These are phyloP conservation scores for Aspergillus novoparasiticus DNA, from an alignment of 2,329 filamentous ascomycete species.

Conservation along the genomic window DNA sequence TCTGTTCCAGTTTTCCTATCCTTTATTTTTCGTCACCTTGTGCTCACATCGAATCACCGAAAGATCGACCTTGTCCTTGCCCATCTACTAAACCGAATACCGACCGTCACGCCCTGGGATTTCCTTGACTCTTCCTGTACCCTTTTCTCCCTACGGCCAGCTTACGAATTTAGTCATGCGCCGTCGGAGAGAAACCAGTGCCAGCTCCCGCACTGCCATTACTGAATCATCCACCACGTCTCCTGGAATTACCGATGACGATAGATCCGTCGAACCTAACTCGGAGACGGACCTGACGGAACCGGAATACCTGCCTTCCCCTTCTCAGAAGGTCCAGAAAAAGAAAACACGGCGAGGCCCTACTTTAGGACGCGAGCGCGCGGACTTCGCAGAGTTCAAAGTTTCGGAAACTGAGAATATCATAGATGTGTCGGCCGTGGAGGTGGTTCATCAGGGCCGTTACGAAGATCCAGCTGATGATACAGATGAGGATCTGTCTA, in stretches of 20 bases:
- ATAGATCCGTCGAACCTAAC: not conserved
- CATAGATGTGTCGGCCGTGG: not conserved
- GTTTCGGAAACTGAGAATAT: not conserved
- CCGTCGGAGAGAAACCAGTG: not conserved
- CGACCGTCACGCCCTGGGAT: not conserved
- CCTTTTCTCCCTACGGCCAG: not conserved
- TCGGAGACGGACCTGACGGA: not conserved
- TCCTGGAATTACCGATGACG: not conserved
- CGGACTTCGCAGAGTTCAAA: not conserved
- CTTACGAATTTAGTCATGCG: not conserved
- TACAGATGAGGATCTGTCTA: conserved; percentile 23
- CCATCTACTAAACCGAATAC: not conserved
- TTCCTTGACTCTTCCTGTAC: not conserved
- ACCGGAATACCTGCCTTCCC: not conserved
- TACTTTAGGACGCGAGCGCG: not conserved
- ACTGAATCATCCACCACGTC: not conserved
- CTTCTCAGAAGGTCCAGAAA: not conserved
- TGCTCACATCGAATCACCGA: not conserved
- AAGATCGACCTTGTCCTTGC: not conserved
- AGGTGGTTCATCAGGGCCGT: not conserved
- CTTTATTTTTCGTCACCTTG: not conserved
- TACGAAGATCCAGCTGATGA: conserved; percentile 19
- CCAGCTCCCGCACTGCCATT: not conserved
- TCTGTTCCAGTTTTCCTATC: not conserved
- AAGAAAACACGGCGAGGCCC: not conserved